Evolutionary conservation across 768 basidiomycete genomes (phyloP), one percentile per base, ranked within the genome.

Genomic region (Rickenella mellea): DNA sequence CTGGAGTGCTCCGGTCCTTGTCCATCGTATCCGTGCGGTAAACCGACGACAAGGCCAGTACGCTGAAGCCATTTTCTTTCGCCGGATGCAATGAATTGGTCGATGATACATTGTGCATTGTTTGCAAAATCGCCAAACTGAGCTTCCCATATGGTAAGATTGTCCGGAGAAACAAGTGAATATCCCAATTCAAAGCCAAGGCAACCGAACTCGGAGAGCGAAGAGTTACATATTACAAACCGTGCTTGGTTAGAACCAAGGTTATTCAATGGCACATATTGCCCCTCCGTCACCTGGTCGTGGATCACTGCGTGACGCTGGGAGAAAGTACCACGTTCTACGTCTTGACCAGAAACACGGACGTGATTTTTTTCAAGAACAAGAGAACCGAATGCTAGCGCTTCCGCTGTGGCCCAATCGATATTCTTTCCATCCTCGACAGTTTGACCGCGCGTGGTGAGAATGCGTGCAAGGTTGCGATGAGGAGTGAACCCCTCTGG

Each of bases 101-200:
- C 94, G 53, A 99, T 96, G 62, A 98, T 94, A 60, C 83, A 84
- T 62, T 97, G 94, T 2, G 93, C 94, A 51, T 88, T 93, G 68
- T 98, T 97, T 26, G 85, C 92, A 59, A 97, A 98, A 65, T 97
- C 94, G 58, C 94, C 94, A 55, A 98, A 93, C 61, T 98, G 94
- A 12, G 94, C 96, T 61, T 98, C 96, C 96, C 94, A 99, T 55
- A 99, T 82, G 12, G 90, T 90, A 49, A 99, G 71, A 21, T 80
- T 70, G 56, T 90, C 80, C 15, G 94, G 96, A 11, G 91, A 94
- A 41, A 98, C 96, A 49, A 98, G 81, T 5, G 96, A 99, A 64
- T 99, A 99, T 7, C 94, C 94, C 24, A 99, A 80, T 62, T 99
- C 94, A 62, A 98, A 99, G 29, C 94, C 94, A 45, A 99, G 85